Evolutionary conservation across 192 early-diverging fungal species (phyloP).

Genomic region (Entomortierella chlamydospora): DNA sequence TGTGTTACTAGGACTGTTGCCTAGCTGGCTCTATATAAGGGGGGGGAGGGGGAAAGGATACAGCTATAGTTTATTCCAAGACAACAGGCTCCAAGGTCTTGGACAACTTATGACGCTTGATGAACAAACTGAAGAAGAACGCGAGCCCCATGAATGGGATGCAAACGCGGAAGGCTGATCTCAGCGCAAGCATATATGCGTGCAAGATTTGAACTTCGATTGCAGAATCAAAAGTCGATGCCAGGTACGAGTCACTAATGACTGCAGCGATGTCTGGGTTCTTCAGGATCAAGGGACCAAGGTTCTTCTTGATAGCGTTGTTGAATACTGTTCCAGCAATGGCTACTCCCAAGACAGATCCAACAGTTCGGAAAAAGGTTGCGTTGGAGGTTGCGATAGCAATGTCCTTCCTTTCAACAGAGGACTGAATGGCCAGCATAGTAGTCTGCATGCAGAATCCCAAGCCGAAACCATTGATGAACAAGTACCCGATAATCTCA

Average conservation of each 20-base stretch:
- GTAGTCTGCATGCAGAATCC: slow-evolving; percentile 79
- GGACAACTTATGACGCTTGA: too few relatives aligned
- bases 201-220: too few relatives aligned
- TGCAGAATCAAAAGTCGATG: too few relatives aligned
- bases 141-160: too few relatives aligned
- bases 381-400: slow-evolving; percentile 72
- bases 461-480: slow-evolving; percentile 79
- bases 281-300: slow-evolving; percentile 6
- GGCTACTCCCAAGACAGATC: slow-evolving; percentile 50
- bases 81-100: too few relatives aligned
- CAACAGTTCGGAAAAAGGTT: slow-evolving; percentile 67
- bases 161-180: too few relatives aligned
- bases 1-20: too few relatives aligned
- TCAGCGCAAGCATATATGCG: too few relatives aligned
- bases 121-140: too few relatives aligned
- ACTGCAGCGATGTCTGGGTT: slow-evolving; percentile 13
- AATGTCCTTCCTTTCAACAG: slow-evolving; percentile 68
- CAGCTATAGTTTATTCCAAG: too few relatives aligned
- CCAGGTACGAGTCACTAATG: slow-evolving; percentile 27
- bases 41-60: too few relatives aligned
- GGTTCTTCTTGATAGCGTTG: slow-evolving; percentile 50
- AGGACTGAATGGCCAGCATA: slow-evolving; percentile 76
- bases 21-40: too few relatives aligned
- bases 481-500: slow-evolving; percentile 69
- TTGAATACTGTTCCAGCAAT: slow-evolving; percentile 54